These are phyloP conservation scores for Cubamyces sp. DNA, from an alignment of 768 basidiomycete genomes.

Conservation along the genomic window DNA sequence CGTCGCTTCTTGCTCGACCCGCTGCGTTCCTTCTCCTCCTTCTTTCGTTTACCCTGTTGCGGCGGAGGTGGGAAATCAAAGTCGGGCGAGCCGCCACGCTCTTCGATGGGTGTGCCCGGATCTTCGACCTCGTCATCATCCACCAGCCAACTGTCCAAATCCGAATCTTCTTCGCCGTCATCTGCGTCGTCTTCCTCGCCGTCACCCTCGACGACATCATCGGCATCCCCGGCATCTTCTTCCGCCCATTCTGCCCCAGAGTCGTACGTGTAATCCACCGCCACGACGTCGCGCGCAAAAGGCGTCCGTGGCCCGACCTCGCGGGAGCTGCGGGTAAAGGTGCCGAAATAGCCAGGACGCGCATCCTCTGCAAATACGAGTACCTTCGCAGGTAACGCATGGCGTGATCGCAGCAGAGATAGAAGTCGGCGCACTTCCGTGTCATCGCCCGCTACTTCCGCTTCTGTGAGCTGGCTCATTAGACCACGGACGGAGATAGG, in stretches of 20 bases:
- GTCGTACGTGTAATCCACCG: conserved; percentile 90
- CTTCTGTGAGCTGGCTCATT: conserved; percentile 70
- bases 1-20: conserved; percentile 71
- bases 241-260: conserved; percentile 97
- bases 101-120: conserved; percentile 44
- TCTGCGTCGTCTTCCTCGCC: conserved; percentile 69
- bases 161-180: conserved; percentile 70
- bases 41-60: conserved; percentile 61
- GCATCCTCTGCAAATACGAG: conserved; percentile 83
- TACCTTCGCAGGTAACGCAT: conserved; percentile 72
- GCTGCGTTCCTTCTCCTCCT: conserved; percentile 50
- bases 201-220: conserved; percentile 64
- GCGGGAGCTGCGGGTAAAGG: conserved; percentile 85
- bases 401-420: conserved; percentile 61
- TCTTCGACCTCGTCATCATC: conserved; percentile 67
- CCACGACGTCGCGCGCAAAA: conserved; percentile 73
- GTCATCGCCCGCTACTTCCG: conserved; percentile 76
- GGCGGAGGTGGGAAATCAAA: conserved; percentile 24
- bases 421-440: conserved; percentile 68
- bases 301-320: conserved; percentile 84
- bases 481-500: conserved; percentile 51
- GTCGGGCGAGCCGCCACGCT: conserved; percentile 41
- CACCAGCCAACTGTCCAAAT: conserved; percentile 78
- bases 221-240: conserved; percentile 75
- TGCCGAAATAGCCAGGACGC: conserved; percentile 93